Base-by-base conservation (phyloP, 1,139 yeast species). In the Geotrichum bryndzae region DNA sequence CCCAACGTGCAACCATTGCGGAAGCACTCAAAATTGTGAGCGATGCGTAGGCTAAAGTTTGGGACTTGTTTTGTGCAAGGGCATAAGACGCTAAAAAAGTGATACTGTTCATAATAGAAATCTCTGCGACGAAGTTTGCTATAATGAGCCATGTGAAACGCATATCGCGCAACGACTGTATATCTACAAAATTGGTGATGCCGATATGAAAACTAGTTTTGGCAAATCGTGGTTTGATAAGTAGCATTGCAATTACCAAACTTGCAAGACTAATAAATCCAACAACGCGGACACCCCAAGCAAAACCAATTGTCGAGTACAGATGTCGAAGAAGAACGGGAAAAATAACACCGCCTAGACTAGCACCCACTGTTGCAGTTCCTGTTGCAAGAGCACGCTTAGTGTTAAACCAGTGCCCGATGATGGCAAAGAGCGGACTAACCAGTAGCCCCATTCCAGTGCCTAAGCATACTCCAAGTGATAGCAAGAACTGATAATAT, bases 361-460 rank as follows among this genome's bases (percentile, higher is more conserved):
- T 80, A 0, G 90, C 90, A n/a, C 90, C 90, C 67, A 82, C 80
- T 5, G 87, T 82, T 0, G 87, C 87, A 3, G 84, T 70, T 0
- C 88, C 84, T 54, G 84, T 70, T 3, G 89, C 90, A 64, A 81
- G 72, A 1, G 86, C 91, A 62, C 91, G 74, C 64, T 78, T 84
- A 62, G 70, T 76, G 63, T 79, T 74, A 68, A 85, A 87, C 81
- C 87, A 86, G 68, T 86, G 90, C 1, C 85, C 80, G 41, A 85
- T 77, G 2, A 80, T 82, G 1, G 86, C 85, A 41, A 87, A 80
- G 62, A 83, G 72, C 0, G 90, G 88, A 1, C 85, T 78, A 79
- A 83, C 78, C 5, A 84, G 76, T 53, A 85, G 70, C 1, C 88
- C 83, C 31, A 82, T 78, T 0, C 90, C 90, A n/a, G 81, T 64